phyloP scores from a whole-genome alignment of 164 flowering plant species.

The Cinnamomum micranthum region DNA sequence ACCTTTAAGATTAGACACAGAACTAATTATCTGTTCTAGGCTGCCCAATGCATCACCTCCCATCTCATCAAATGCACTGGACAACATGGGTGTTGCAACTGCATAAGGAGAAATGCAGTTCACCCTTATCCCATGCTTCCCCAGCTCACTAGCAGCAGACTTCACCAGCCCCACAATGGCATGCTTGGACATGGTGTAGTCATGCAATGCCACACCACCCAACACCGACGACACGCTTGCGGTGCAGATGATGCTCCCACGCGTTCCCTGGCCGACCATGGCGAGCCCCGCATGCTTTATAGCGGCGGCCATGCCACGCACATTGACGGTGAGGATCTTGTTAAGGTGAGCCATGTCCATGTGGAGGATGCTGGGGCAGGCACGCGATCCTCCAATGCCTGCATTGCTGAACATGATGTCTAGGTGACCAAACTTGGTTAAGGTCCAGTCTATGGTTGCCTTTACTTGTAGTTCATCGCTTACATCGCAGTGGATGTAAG shows the following conservation, averaged over 20 bases:
- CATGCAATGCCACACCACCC: neutral
- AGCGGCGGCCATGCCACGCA: slow-evolving; percentile 11
- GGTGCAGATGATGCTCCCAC: slow-evolving; percentile 57
- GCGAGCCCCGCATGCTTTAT: slow-evolving; percentile 28
- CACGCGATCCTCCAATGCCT: slow-evolving; percentile 9
- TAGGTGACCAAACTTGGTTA: slow-evolving; percentile 17
- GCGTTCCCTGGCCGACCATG: slow-evolving; percentile 57
- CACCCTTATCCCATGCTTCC: slow-evolving; percentile 1
- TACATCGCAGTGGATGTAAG: slow-evolving; percentile 24
- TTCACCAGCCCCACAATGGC: slow-evolving; percentile 1
- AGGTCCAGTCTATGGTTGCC: slow-evolving; percentile 2
- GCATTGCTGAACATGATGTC: slow-evolving; percentile 31
- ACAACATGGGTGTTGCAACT: neutral
- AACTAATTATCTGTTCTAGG: neutral
- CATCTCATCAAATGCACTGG: neutral
- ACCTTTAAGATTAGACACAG: slow-evolving; percentile 5
- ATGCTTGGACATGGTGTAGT: slow-evolving; percentile 6
- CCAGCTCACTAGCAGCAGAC: neutral
- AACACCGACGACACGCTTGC: slow-evolving; percentile 45
- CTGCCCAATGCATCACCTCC: too few species aligned
- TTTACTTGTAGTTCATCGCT: slow-evolving; percentile 22
- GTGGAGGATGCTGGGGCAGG: slow-evolving; percentile 10
- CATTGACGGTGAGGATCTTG: slow-evolving; percentile 16
- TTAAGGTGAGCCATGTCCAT: slow-evolving; percentile 15
- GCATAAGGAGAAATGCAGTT: neutral